phyloP scores from a whole-genome alignment of 495 filamentous ascomycete species.

The Penicillium paxilli region DNA sequence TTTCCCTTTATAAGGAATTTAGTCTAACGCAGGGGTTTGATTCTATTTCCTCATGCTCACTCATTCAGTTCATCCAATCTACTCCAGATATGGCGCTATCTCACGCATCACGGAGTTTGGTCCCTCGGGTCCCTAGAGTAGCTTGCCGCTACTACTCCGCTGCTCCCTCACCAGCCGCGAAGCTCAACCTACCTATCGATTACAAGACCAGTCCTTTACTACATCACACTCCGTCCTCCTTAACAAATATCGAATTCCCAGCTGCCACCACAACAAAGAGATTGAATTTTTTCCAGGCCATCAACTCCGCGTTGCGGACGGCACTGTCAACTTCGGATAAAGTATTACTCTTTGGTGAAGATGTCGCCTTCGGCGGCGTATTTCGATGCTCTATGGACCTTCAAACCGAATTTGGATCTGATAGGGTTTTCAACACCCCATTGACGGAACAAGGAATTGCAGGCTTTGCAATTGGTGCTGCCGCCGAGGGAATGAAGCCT shows the following conservation, averaged over 20 bases:
- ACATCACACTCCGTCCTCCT: constrained; percentile 71
- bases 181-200: constrained; percentile 85
- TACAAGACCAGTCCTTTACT: constrained; percentile 81
- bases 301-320: constrained; percentile 83
- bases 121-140: constrained; percentile 12
- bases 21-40: background rate
- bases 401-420: constrained; percentile 78
- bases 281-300: constrained; percentile 88
- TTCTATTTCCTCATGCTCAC: background rate
- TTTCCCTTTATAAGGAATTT: constrained; percentile 13
- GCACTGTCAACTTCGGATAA: constrained; percentile 82
- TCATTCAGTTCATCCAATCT: background rate
- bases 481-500: constrained; percentile 88
- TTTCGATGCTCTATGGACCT: constrained; percentile 95
- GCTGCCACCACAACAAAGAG: constrained; percentile 70
- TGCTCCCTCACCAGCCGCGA: constrained; percentile 45
- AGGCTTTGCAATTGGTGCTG: constrained; percentile 88
- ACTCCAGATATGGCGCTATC: constrained; percentile 12
- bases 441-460: constrained; percentile 92
- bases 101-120: constrained; percentile 13
- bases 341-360: constrained; percentile 91
- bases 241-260: constrained; percentile 65
- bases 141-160: constrained; percentile 26
- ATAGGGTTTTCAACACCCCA: constrained; percentile 96
- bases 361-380: constrained; percentile 95